Evolutionary conservation across 2,329 filamentous ascomycete genomes (phyloP).

Genomic region (Ophioceras dolichostomum): DNA sequence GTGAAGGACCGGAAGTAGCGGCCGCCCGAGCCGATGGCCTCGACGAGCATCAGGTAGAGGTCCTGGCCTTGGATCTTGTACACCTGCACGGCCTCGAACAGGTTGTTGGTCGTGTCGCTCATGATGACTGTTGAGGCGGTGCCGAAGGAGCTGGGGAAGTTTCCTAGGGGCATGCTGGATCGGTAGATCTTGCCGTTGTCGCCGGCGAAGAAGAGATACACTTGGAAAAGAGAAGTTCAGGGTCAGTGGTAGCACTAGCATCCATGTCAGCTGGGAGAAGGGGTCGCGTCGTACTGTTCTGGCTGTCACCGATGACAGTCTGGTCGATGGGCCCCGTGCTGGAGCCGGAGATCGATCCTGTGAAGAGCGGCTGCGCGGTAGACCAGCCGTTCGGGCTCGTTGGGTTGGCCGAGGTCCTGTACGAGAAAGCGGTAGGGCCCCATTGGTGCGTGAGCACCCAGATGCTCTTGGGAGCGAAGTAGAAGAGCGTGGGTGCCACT

Average conservation of each 20-base stretch:
- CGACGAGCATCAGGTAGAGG: slow-evolving; percentile 57
- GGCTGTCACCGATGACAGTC: slow-evolving; percentile 47
- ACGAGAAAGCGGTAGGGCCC: slow-evolving; percentile 46
- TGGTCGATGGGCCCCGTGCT: slow-evolving; percentile 48
- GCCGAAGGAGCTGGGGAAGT: slow-evolving; percentile 51
- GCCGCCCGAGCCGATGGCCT: slow-evolving; percentile 42
- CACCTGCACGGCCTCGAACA: slow-evolving; percentile 57
- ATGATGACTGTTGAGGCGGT: slow-evolving; percentile 33
- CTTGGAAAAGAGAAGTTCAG: no score
- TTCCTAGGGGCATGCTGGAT: slow-evolving; percentile 46
- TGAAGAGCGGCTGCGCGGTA: slow-evolving; percentile 38
- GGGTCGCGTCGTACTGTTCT: no score
- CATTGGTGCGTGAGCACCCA: slow-evolving; percentile 59
- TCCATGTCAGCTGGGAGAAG: no score
- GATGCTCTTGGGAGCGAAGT: slow-evolving; percentile 45
- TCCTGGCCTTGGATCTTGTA: slow-evolving; percentile 44
- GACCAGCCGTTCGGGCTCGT: slow-evolving; percentile 46
- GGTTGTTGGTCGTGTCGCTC: slow-evolving; percentile 38
- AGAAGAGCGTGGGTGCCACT: slow-evolving; percentile 52
- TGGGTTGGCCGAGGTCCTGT: slow-evolving; percentile 45
- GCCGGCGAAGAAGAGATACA: slow-evolving; percentile 57
- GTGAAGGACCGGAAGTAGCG: slow-evolving; percentile 59
- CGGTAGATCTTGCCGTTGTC: slow-evolving; percentile 58
- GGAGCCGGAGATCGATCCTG: slow-evolving; percentile 36
- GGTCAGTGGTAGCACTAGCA: no score